Evolutionary conservation across 768 basidiomycete species (phyloP).

Genomic region (Mycena alexandri): DNA sequence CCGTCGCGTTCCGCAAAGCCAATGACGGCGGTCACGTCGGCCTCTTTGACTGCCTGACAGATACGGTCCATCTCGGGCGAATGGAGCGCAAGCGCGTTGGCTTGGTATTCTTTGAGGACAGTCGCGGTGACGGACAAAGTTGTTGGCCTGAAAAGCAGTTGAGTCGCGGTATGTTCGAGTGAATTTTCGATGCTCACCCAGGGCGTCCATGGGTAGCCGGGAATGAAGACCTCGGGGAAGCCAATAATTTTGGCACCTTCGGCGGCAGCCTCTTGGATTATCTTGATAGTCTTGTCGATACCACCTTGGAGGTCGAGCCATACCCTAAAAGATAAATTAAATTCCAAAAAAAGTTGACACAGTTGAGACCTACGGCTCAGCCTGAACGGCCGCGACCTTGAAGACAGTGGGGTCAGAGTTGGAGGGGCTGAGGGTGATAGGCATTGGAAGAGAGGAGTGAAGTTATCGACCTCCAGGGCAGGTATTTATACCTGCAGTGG

Average conservation of each 20-base stretch:
- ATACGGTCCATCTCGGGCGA: conserved; percentile 50
- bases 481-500: conserved; percentile 20
- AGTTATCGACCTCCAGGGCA: neutral
- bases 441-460: conserved; percentile 30
- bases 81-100: conserved; percentile 45
- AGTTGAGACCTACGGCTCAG: conserved; percentile 41
- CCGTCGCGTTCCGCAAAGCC: conserved; percentile 48
- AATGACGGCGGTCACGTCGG: conserved; percentile 43
- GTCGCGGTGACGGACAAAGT: conserved; percentile 42
- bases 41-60: conserved; percentile 45
- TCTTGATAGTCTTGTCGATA: conserved; percentile 45
- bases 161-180: neutral
- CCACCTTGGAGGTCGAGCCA: conserved; percentile 47
- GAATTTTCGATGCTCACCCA: conserved; percentile 34
- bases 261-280: conserved; percentile 44
- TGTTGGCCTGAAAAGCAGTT: conserved; percentile 39
- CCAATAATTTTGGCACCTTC: conserved; percentile 48
- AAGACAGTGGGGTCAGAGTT: conserved; percentile 41
- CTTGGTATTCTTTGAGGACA: conserved; percentile 46
- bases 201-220: conserved; percentile 48
- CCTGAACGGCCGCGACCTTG: conserved; percentile 47
- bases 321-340: conserved; percentile 27
- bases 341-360: neutral
- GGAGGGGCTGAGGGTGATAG: conserved; percentile 42
- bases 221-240: conserved; percentile 39